Evolutionary conservation across 176 grass and related monocot species (phyloP).

Genomic region (Ensete ventricosum): DNA sequence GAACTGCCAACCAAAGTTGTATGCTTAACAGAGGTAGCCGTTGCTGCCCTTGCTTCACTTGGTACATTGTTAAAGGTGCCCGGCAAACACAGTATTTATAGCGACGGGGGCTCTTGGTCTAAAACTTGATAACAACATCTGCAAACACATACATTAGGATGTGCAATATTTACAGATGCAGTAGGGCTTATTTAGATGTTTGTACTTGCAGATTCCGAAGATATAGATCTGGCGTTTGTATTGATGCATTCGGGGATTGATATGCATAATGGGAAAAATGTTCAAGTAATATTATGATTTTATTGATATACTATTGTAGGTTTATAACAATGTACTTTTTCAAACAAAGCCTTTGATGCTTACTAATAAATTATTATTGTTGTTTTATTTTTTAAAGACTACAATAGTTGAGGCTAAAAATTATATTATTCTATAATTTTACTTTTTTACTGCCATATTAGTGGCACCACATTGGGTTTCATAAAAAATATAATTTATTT

Average conservation of each 20-base stretch:
- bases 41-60: not conserved
- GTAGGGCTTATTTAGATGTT: not conserved
- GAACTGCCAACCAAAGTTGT: constrained; percentile 24
- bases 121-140: no score
- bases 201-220: not conserved
- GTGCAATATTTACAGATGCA: not conserved
- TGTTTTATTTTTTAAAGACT: no score
- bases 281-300: no score
- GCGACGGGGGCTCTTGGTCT: not conserved
- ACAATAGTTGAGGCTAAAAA: no score
- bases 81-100: not conserved
- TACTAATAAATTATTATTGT: no score
- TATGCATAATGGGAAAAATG: not conserved
- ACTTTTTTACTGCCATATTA: no score
- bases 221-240: not conserved
- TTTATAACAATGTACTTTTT: no score
- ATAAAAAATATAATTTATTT: no score
- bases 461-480: no score
- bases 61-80: not conserved
- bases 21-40: constrained; percentile 25
- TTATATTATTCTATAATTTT: no score
- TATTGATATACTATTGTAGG: no score
- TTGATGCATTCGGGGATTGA: not conserved
- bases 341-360: no score
- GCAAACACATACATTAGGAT: not conserved